Evolutionary conservation across 2,329 filamentous ascomycete species (phyloP).

Genomic region (Trichoderma sp.): DNA sequence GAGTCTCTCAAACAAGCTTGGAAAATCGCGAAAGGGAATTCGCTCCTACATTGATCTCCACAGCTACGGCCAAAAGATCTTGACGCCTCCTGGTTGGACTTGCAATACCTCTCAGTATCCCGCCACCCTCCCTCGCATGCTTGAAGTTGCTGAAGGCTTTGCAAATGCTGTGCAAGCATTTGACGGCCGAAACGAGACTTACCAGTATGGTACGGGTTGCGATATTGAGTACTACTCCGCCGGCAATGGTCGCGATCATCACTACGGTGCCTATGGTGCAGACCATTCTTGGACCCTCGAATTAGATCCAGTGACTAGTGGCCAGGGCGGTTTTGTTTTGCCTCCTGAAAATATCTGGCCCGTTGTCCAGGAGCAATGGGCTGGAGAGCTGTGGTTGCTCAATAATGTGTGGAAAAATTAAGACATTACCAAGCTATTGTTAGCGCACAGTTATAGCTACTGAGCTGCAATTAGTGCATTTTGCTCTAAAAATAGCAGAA

Average conservation of each 20-base stretch:
- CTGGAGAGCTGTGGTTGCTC: not conserved
- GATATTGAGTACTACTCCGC: constrained; percentile 15
- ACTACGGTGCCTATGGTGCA: constrained; percentile 1
- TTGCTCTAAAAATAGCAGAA: not conserved
- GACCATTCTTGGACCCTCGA: constrained; percentile 9
- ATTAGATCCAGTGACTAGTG: not conserved
- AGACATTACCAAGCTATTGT: not conserved
- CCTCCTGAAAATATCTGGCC: constrained; percentile 4
- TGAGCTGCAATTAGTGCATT: not conserved
- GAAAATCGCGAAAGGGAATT: not conserved
- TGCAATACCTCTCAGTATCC: constrained; percentile 8
- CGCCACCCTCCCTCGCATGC: not conserved
- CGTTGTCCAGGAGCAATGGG: constrained; percentile 9
- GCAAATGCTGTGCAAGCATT: constrained; percentile 4
- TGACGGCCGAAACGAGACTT: constrained; percentile 7
- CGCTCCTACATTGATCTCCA: constrained; percentile 13
- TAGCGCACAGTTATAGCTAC: not conserved
- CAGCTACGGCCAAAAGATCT: constrained; percentile 6
- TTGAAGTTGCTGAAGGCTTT: not conserved
- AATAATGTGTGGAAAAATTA: constrained; percentile 9
- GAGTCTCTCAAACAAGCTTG: not conserved
- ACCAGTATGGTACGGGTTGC: constrained; percentile 5
- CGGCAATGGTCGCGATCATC: constrained; percentile 7
- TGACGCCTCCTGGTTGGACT: constrained; percentile 7
- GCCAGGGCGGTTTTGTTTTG: constrained; percentile 1